Evolutionary conservation across 2,329 filamentous ascomycete genomes (phyloP), one percentile per base, ranked within the genome.

Genomic region (Ceratocystis variospora): DNA sequence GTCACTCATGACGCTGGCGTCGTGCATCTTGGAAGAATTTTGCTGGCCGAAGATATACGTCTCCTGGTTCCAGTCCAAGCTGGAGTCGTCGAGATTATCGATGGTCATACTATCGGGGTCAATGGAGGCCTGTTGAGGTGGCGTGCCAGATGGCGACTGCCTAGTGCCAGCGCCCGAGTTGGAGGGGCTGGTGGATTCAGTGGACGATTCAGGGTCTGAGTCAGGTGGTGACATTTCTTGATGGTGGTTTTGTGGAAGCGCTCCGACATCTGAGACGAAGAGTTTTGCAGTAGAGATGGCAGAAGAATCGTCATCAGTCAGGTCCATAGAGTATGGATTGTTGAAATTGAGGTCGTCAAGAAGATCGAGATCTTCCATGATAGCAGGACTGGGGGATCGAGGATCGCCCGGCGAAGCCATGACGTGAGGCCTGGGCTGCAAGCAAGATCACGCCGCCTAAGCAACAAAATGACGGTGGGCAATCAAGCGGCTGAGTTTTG

Each of bases 121-220:
- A 31, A 59, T 59, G 6, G 25, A 15, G 25, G 63, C 63, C n/a
- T 50, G 63, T 41, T 68, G 66, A 19, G 66, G 66, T 31, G 66
- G 66, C 7, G 66, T 68, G 10, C 48, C 66, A 28, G 66, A 62
- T 37, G 66, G 66, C 12, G 66, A 68, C 41, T 68, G 66, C 45
- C 66, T 65, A 5, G 61, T 22, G 19, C 63, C 66, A 41, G 62
- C 66, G 6, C 50, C 66, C 12, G 66, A 68, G 53, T 68, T 68
- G 7, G 66, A 63, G 19, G 66, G 66, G 50, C 66, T 68, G 10
- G 66, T 63, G 3, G 66, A 68, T 45, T 63, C 66, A 41, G 63
- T 61, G 37, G 63, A 68, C 31, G 66, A 68, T 63, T 68, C 66
- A 12, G 66, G 66, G 33, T 68, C 66, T 50, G 66, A 68, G 50